Base-by-base conservation (phyloP, 495 filamentous ascomycete species). In the Podospora pseudoanserina region DNA sequence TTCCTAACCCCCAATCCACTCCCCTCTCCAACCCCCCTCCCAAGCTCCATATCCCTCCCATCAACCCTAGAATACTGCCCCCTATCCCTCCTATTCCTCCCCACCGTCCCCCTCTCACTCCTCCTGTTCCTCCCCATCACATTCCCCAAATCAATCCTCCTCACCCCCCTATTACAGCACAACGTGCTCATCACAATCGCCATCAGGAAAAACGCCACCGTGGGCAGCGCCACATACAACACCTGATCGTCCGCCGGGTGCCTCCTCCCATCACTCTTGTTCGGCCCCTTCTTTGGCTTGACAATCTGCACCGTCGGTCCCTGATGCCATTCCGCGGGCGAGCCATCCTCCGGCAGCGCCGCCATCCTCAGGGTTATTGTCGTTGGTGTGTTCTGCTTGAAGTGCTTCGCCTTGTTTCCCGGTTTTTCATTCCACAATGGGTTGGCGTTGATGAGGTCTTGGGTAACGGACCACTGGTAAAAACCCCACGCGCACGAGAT, bases 171-270 rank as follows among this genome's bases (percentile, higher is more conserved):
- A 23, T 58, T 58, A 18, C 55, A 58, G 55, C 55, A 58, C 15
- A 58, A n/a, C n/a, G 55, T 58, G 23, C 55, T 26, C 55, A 58
- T n/a, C 23, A 58, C 55, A 58, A 58, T 58, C 55, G 18, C 16
- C n/a, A 58, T 19, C n/a, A 58, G 1, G 18, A 58, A 58, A 3
- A 19, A 9, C 6, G 4, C 1, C 19, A 58, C 55, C 55, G 55
- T 58, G 18, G 55, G 55, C 55, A 58, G 55, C 55, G 55, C 55
- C n/a, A 58, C 23, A 18, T 58, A 58, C 23, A 58, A 18, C 13
- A 26, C 55, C 55, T 58, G 55, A 20, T 58, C n/a, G 23, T 58
- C 55, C n/a, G 55, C n/a, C 19, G 55, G n/a, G n/a, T 58, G n/a
- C n/a, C 5, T 58, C 55, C 6, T 2, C 19, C 55, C 23, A 7